Base-by-base conservation (phyloP, 1,284 basidiomycete genomes). In the Chalciporus piperatoides region DNA sequence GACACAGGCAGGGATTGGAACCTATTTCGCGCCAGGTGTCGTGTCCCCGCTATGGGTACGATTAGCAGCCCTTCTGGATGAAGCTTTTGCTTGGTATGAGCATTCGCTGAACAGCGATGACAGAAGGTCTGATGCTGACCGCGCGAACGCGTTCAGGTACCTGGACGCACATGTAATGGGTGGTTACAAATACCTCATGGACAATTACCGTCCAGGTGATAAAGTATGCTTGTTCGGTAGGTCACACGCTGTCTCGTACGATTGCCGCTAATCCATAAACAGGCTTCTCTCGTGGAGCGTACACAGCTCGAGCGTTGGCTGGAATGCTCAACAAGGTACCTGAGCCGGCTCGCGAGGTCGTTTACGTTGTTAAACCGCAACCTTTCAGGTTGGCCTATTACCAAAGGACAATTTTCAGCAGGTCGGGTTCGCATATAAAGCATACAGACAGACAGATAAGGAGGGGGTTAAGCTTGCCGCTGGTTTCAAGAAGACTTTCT, bases 201-300 rank as follows among this genome's bases (percentile, higher is more conserved):
- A 82, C 51, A 87, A 82, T 56, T 82, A 80, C 59, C 65, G 63
- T 19, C 52, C 58, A 1, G 82, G 81, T 5, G 82, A 85, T 57
- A 82, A 75, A 57, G 75, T 86, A 25, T 82, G 78, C 52, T 60
- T 85, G 25, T 85, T 86, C 45, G 82, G 80, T 78, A 49, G 44
- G 71, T 56, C n/a, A 15, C 27, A 6, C 14, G 11, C 6, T 8
- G 21, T 37, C 33, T 40, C 15, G 8, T 5, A 4, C 6, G 14
- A 11, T 35, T 21, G 7, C 2, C 44, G 23, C 41, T 56, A 15
- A 62, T 35, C 14, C 38, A 41, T 27, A 21, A 10, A 7, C 48
- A 82, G 82, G 85, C 0, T 90, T 90, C 59, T 87, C 84, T 44
- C 77, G 86, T 25, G 86, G 86, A 2, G 84, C 88, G 11, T 90